Evolutionary conservation across 768 basidiomycete genomes (phyloP), one percentile per base, ranked within the genome.

Genomic region (Trametes sanguinea): DNA sequence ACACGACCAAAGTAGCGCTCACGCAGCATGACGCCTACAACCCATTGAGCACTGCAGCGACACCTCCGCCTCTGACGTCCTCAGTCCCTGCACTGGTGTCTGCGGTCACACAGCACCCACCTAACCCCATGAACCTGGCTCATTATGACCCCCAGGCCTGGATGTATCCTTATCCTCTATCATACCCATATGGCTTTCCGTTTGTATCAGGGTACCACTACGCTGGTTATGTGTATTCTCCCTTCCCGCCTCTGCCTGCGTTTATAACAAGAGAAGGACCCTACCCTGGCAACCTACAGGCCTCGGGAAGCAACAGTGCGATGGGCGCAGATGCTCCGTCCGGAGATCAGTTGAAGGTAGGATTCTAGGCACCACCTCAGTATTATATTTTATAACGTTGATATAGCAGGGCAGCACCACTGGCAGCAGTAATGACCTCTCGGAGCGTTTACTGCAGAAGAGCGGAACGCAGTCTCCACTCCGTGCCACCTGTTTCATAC

Each of bases 401-500:
- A n/a, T 10, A 29, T 30, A 43, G 42, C n/a, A 45, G 14, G 13
- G 4, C 32, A 14, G n/a, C n/a, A 29, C 6, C 9, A 16, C 30
- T n/a, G n/a, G n/a, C n/a, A n/a, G n/a, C n/a, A 46, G 39, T 3
- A 14, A 43, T 44, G 14, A 30, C n/a, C 27, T 13, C 13, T 29
- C 42, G 14, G 30, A 37, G 4, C 4, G n/a, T 16, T 27, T 6
- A 2, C 40, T 33, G 6, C 37, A 11, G 4, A n/a, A 13, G 6
- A 30, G 33, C 14, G 17, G 64, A 35, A 53, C 54, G 9, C 83
- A 85, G 66, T 80, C 87, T 4, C 87, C 89, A 16, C 74, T 89
- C 10, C 76, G 81, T 46, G 85, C 88, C 1, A 83, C 85, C 0
- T 86, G 87, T 2, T 91, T 90, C 68, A 83, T 88, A 55, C 87